Conservation (phyloP, 768 basidiomycete genomes). For the Jaapia argillacea region DNA sequence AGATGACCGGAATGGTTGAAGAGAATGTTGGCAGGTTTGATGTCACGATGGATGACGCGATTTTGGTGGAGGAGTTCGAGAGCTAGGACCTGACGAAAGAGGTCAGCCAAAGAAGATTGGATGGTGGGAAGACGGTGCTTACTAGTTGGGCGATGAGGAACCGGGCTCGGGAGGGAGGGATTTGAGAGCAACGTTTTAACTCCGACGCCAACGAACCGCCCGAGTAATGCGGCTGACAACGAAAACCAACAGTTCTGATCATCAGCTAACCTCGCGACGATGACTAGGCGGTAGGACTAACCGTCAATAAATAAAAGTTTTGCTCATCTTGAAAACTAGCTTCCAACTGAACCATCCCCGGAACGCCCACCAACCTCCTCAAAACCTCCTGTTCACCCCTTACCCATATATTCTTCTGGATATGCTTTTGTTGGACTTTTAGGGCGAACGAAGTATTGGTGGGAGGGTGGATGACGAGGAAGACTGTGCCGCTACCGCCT, state of each 20-base stretch:
- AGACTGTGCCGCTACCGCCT: slow-evolving; percentile 10
- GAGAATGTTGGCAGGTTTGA: slow-evolving; percentile 32
- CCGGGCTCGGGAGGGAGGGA: background rate
- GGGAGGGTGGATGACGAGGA: slow-evolving; percentile 6
- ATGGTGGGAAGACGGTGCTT: background rate
- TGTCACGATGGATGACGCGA: slow-evolving; percentile 37
- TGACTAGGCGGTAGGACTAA: slow-evolving; percentile 2
- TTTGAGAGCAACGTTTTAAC: background rate
- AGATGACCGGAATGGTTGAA: slow-evolving; percentile 2
- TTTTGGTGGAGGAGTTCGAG: slow-evolving; percentile 25
- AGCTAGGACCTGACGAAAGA: slow-evolving; percentile 5
- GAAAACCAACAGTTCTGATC: background rate
- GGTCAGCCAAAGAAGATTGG: background rate
- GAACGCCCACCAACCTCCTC: slow-evolving; percentile 2
- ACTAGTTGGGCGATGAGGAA: background rate
- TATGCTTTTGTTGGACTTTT: slow-evolving; percentile 9
- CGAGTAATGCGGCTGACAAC: background rate
- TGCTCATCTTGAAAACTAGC: slow-evolving; percentile 10
- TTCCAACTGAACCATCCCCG: slow-evolving; percentile 9
- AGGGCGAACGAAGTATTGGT: slow-evolving; percentile 6
- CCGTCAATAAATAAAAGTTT: slow-evolving; percentile 11
- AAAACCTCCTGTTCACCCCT: slow-evolving; percentile 8
- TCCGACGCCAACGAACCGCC: background rate
- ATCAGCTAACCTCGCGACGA: background rate
- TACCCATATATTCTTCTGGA: slow-evolving; percentile 2